phyloP scores from a whole-genome alignment of 2,329 filamentous ascomycete species.

The Aspergillus sp. region DNA sequence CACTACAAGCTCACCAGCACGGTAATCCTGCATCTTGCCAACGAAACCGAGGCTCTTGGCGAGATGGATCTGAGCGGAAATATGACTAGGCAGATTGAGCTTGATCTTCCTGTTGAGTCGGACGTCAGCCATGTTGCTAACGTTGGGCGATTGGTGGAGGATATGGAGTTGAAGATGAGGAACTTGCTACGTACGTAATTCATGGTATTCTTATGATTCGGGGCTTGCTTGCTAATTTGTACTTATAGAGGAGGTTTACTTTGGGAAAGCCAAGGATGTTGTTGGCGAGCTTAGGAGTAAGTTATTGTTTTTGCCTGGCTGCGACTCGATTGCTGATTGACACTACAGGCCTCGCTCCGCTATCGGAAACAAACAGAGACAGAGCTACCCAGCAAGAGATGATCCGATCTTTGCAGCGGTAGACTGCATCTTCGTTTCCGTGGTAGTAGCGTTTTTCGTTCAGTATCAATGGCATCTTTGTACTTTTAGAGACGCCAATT shows the following conservation, averaged over 20 bases:
- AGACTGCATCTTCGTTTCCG: slow-evolving; percentile 20
- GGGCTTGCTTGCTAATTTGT: slow-evolving; percentile 21
- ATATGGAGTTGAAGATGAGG: slow-evolving; percentile 99
- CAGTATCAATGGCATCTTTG: slow-evolving; percentile 5
- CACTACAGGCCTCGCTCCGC: slow-evolving; percentile 64
- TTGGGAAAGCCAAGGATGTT: slow-evolving; percentile 98
- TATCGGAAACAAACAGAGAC: slow-evolving; percentile 84
- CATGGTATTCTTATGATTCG: neutral
- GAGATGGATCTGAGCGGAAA: slow-evolving; percentile 93
- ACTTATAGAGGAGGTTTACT: slow-evolving; percentile 84
- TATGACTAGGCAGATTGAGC: slow-evolving; percentile 96
- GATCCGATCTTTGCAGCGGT: slow-evolving; percentile 65
- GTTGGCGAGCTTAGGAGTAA: slow-evolving; percentile 89
- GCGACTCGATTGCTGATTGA: slow-evolving; percentile 20
- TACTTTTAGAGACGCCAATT: slow-evolving; percentile 4
- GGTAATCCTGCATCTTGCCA: slow-evolving; percentile 86
- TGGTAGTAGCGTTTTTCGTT: slow-evolving; percentile 7
- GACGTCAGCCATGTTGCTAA: slow-evolving; percentile 95
- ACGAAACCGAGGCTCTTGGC: slow-evolving; percentile 69
- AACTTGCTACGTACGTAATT: slow-evolving; percentile 73
- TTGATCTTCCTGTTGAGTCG: slow-evolving; percentile 84
- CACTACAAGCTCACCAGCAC: slow-evolving; percentile 99
- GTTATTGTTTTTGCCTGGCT: slow-evolving; percentile 23
- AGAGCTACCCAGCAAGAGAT: slow-evolving; percentile 86
- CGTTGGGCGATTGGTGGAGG: slow-evolving; percentile 90